phyloP scores from a whole-genome alignment of 495 filamentous ascomycete species.

The Penicillium dipodomyicola region DNA sequence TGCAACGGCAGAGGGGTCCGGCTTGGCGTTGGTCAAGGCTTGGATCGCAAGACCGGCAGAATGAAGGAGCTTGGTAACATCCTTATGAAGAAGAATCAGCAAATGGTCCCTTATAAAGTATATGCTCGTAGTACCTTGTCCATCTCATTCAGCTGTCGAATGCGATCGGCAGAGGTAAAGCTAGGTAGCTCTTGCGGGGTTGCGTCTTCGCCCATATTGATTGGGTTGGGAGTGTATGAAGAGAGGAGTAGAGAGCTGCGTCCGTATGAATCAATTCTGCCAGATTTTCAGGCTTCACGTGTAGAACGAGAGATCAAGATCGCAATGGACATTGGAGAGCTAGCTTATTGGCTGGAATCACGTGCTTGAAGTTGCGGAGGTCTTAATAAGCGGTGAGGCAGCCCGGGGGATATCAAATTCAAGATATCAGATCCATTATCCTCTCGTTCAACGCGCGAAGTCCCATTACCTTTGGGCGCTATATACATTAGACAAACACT shows the following conservation, averaged over 20 bases:
- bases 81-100: constrained; percentile 29
- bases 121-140: constrained; percentile 55
- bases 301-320: neutral
- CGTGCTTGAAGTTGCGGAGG: constrained; percentile 25
- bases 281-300: neutral
- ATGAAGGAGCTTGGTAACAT: constrained; percentile 60
- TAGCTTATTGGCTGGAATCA: constrained; percentile 12
- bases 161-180: constrained; percentile 66
- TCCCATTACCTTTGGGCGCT: neutral
- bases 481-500: neutral
- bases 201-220: neutral
- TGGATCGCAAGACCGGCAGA: constrained; percentile 68
- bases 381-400: constrained; percentile 18
- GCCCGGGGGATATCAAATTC: constrained; percentile 22
- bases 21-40: constrained; percentile 57
- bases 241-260: too few relatives aligned
- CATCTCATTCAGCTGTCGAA: constrained; percentile 72
- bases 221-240: neutral
- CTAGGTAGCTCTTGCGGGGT: constrained; percentile 14
- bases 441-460: neutral
- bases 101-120: neutral
- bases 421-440: constrained; percentile 8
- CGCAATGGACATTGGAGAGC: neutral
- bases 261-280: neutral
- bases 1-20: constrained; percentile 27